These are phyloP conservation scores for Suillus subalutaceus DNA, from an alignment of 768 basidiomycete species.

Conservation along the genomic window DNA sequence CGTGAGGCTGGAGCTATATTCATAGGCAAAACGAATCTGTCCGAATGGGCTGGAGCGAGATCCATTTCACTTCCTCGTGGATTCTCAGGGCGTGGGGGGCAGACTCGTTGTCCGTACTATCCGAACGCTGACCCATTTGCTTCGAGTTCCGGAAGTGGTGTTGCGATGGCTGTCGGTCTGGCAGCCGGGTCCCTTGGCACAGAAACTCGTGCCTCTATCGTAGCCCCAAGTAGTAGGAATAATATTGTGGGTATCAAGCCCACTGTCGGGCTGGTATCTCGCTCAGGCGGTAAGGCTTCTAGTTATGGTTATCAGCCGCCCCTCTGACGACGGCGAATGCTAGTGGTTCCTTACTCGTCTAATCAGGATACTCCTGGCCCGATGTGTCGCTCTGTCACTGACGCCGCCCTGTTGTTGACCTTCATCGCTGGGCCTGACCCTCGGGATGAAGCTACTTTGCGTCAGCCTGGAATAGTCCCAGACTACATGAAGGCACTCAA, in stretches of 20 bases:
- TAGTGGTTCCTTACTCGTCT: conserved; percentile 59
- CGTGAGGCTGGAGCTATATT: conserved; percentile 31
- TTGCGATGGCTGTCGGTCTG: conserved; percentile 42
- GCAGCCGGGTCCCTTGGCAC: conserved; percentile 41
- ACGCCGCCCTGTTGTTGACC: conserved; percentile 56
- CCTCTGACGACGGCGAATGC: conserved; percentile 15
- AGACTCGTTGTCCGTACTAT: conserved; percentile 49
- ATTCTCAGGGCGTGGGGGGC: conserved; percentile 56
- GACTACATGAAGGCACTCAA: conserved; percentile 58
- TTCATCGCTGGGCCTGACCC: conserved; percentile 57
- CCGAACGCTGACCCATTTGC: conserved; percentile 52
- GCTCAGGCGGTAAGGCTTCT: conserved; percentile 34
- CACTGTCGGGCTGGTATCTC: conserved; percentile 43
- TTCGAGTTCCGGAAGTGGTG: conserved; percentile 55
- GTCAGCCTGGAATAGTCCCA: conserved; percentile 53
- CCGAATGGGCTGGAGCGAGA: conserved; percentile 46
- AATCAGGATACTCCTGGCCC: conserved; percentile 66
- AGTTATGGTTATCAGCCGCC: neutral
- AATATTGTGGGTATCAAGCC: conserved; percentile 44
- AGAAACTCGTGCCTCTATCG: conserved; percentile 49
- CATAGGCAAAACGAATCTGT: conserved; percentile 49
- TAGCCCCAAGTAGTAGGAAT: conserved; percentile 38
- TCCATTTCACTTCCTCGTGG: conserved; percentile 37
- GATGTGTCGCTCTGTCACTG: conserved; percentile 54
- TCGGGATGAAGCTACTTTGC: conserved; percentile 53